Percentiles rank a stretch among this genome's conserved stretches.
Conservation (phyloP, 2,329 filamentous ascomycete genomes). For the Diaporthe capsici region DNA sequence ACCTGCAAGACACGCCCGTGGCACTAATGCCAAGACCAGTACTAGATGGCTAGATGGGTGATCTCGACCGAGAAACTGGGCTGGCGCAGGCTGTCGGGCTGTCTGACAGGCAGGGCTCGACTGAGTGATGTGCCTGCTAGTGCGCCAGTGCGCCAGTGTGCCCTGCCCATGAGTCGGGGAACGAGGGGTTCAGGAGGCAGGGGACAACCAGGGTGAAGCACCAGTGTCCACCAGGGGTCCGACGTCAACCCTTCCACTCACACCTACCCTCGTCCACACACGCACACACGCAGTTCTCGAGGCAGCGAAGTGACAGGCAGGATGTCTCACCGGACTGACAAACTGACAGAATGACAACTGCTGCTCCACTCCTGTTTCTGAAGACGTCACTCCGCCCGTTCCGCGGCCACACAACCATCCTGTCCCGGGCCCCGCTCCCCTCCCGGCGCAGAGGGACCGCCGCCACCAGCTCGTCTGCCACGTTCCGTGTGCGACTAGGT, state of each 20-base stretch:
- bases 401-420: constrained; percentile 1
- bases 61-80: background rate
- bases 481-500: constrained; percentile 23
- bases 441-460: background rate
- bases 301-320: background rate
- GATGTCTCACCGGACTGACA: background rate
- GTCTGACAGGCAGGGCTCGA: background rate
- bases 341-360: background rate
- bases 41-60: background rate
- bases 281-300: background rate
- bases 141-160: background rate
- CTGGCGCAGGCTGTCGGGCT: background rate
- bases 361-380: background rate
- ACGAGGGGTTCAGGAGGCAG: constrained; percentile 19
- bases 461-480: constrained; percentile 27
- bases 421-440: constrained; percentile 4
- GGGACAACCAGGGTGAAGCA: background rate
- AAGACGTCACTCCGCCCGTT: constrained; percentile 15
- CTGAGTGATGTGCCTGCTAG: background rate
- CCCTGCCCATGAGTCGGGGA: constrained; percentile 14
- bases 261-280: background rate
- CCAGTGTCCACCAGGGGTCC: background rate
- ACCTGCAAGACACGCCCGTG: constrained; percentile 29
- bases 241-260: background rate
- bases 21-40: background rate